These are phyloP conservation scores for Fusarium drepaniforme DNA, from an alignment of 2,329 filamentous ascomycete species.

Conservation along the genomic window DNA sequence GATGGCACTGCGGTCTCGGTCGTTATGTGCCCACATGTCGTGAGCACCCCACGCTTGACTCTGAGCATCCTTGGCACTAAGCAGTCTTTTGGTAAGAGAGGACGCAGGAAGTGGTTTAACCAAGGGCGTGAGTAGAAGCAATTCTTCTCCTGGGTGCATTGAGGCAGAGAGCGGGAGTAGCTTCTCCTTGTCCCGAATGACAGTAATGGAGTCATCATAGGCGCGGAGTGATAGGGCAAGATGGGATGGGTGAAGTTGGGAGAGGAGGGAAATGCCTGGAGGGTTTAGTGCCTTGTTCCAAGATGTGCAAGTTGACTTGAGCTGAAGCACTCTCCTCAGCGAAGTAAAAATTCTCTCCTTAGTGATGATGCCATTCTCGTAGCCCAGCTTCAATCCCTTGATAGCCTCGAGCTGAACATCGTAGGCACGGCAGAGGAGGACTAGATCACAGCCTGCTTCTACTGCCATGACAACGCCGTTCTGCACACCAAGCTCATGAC, in stretches of 20 bases:
- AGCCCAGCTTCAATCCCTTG: slow-evolving; percentile 86
- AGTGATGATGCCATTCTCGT: slow-evolving; percentile 91
- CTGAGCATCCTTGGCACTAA: slow-evolving; percentile 63
- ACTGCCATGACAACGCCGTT: slow-evolving; percentile 98
- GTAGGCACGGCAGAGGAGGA: slow-evolving; percentile 89
- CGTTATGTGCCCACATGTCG: slow-evolving; percentile 69
- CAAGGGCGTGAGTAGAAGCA: slow-evolving; percentile 89
- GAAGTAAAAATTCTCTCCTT: slow-evolving; percentile 85
- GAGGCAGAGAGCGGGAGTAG: slow-evolving; percentile 85
- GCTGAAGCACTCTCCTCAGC: slow-evolving; percentile 78
- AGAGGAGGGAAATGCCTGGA: slow-evolving; percentile 80
- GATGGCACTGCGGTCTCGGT: slow-evolving; percentile 69
- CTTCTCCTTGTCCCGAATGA: slow-evolving; percentile 90
- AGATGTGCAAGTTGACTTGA: slow-evolving; percentile 88
- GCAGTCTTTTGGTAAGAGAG: slow-evolving; percentile 79
- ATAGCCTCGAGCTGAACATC: slow-evolving; percentile 93
- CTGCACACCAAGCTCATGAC: slow-evolving; percentile 96
- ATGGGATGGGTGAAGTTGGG: slow-evolving; percentile 85
- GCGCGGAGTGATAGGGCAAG: slow-evolving; percentile 84
- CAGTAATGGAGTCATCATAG: slow-evolving; percentile 93
- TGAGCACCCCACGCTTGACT: slow-evolving; percentile 55
- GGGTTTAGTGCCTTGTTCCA: slow-evolving; percentile 95
- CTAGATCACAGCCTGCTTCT: slow-evolving; percentile 93
- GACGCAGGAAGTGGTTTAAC: slow-evolving; percentile 95
- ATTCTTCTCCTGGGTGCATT: slow-evolving; percentile 85